Percentiles rank a stretch among this genome's conserved stretches.
Conservation (phyloP, 345 rosid species). For the Bruguiera gymnorhiza region DNA sequence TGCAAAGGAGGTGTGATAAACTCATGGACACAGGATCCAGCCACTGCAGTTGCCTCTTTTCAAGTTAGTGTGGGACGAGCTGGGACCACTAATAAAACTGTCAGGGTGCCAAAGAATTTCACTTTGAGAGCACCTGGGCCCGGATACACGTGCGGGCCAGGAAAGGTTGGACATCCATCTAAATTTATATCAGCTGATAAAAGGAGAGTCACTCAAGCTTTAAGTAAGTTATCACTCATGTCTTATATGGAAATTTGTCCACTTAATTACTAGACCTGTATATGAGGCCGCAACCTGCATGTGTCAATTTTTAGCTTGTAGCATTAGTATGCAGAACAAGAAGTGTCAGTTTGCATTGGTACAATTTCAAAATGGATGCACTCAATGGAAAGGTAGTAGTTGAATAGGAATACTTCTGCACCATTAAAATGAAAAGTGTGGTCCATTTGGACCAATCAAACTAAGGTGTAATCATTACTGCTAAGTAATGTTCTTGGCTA, state of each 20-base stretch:
- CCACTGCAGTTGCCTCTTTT: constrained; percentile 25
- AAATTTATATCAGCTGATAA: constrained; percentile 23
- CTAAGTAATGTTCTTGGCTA: background rate
- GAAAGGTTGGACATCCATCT: constrained; percentile 27
- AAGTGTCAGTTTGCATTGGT: no score
- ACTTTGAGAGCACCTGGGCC: constrained; percentile 34
- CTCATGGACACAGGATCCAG: constrained; percentile 29
- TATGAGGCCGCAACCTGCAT: background rate
- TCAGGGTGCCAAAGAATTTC: constrained; percentile 32
- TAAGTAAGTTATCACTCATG: constrained; percentile 19
- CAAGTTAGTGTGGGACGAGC: constrained; percentile 35
- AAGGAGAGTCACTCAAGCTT: constrained; percentile 33
- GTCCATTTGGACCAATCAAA: background rate
- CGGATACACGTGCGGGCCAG: constrained; percentile 35
- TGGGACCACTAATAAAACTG: constrained; percentile 33
- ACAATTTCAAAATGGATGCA: no score
- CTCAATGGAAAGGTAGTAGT: background rate
- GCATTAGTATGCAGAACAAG: background rate
- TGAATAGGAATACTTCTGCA: background rate
- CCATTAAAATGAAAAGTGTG: background rate
- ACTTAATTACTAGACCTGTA: no score
- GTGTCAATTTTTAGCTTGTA: background rate
- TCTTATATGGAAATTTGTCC: background rate
- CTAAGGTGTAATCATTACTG: background rate
- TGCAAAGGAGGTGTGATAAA: constrained; percentile 32